These are phyloP conservation scores for Aspergillus panamensis DNA, from an alignment of 495 filamentous ascomycete genomes.

Conservation along the genomic window DNA sequence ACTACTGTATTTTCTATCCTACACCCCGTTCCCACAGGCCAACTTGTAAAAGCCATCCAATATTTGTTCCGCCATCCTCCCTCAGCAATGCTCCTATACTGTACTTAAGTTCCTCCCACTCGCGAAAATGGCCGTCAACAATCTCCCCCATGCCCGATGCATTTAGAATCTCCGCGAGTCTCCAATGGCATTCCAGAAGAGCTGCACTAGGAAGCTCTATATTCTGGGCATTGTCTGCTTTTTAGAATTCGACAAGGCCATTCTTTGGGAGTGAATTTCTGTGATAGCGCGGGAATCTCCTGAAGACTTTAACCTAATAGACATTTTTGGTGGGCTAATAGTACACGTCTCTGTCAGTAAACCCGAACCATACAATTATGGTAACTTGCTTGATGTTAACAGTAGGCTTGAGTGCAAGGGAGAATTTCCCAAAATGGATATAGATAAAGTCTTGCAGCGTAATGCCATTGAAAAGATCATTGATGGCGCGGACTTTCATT, in stretches of 20 bases:
- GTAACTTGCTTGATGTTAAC: background rate
- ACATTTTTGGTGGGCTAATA: no score
- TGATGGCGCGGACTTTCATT: background rate
- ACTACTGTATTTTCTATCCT: no score
- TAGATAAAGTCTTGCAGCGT: background rate
- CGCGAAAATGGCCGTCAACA: background rate
- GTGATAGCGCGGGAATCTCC: background rate
- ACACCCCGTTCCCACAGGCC: no score
- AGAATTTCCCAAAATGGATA: background rate
- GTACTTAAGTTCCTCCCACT: background rate
- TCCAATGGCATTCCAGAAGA: background rate
- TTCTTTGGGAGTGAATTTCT: no score
- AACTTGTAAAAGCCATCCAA: no score
- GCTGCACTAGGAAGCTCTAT: background rate
- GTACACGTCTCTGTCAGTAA: no score
- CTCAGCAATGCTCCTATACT: no score
- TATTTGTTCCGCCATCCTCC: no score
- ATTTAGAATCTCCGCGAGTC: background rate
- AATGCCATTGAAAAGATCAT: background rate
- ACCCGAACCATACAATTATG: no score
- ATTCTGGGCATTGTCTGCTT: background rate
- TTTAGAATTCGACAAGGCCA: background rate
- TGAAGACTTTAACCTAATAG: no score
- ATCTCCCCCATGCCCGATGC: background rate
- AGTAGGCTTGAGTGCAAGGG: background rate